Evolutionary conservation across 2,329 filamentous ascomycete species (phyloP).

Genomic region (Xylariaceae sp.): DNA sequence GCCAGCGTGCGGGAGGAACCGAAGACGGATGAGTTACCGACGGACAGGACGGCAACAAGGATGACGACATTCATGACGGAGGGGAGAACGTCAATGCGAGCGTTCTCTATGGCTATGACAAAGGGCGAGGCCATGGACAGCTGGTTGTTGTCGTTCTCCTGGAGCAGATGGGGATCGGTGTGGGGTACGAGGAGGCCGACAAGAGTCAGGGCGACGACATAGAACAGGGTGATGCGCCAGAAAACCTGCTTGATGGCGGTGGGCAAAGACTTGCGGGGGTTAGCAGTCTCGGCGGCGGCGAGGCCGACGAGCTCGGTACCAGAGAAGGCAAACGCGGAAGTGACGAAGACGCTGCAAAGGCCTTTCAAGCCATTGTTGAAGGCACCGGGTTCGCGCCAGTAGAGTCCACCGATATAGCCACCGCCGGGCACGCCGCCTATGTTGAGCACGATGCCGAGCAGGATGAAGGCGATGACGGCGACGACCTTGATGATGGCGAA

Average conservation of each 20-base stretch:
- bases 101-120: slow-evolving; percentile 82
- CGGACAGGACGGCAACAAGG: slow-evolving; percentile 82
- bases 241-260: slow-evolving; percentile 91
- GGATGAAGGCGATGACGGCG: slow-evolving; percentile 83
- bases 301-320: slow-evolving; percentile 74
- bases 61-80: slow-evolving; percentile 96
- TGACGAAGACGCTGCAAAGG: slow-evolving; percentile 74
- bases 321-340: slow-evolving; percentile 71
- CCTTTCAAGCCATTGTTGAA: slow-evolving; percentile 82
- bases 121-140: slow-evolving; percentile 81
- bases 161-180: slow-evolving; percentile 60
- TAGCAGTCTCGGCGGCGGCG: slow-evolving; percentile 73
- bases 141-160: slow-evolving; percentile 47
- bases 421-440: slow-evolving; percentile 70
- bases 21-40: slow-evolving; percentile 89
- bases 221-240: slow-evolving; percentile 90
- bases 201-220: slow-evolving; percentile 75
- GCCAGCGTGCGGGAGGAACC: slow-evolving; percentile 87
- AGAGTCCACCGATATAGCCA: slow-evolving; percentile 75
- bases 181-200: slow-evolving; percentile 81
- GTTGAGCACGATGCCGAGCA: slow-evolving; percentile 82
- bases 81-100: slow-evolving; percentile 74
- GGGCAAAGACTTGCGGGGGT: slow-evolving; percentile 75
- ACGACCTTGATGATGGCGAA: slow-evolving; percentile 83
- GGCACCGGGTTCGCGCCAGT: slow-evolving; percentile 77